Conservation (phyloP, 73 alveolate species). For the Diophrys sp. region DNA sequence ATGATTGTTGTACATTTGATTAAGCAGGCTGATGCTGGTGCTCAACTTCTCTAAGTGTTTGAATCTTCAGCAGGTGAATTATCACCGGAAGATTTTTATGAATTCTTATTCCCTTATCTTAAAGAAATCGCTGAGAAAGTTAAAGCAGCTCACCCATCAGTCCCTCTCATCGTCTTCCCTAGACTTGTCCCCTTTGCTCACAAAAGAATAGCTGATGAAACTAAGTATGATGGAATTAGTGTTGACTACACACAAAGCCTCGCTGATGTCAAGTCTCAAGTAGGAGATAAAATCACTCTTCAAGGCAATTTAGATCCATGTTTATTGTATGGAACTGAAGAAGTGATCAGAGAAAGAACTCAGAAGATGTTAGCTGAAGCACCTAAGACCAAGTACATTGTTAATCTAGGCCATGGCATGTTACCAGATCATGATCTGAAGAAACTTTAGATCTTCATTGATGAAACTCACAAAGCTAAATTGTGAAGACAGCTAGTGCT, state of each 20-base stretch:
- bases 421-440: slow-evolving; percentile 67
- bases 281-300: slow-evolving; percentile 30
- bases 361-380: slow-evolving; percentile 38
- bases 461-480: slow-evolving; percentile 9
- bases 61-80: slow-evolving; percentile 68
- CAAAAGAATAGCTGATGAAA: slow-evolving; percentile 11
- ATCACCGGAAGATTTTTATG: slow-evolving; percentile 24
- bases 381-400: slow-evolving; percentile 54
- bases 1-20: too few species aligned
- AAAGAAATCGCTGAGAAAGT: slow-evolving; percentile 46
- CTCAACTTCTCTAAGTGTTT: slow-evolving; percentile 59
- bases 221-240: slow-evolving; percentile 54
- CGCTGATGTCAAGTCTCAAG: slow-evolving; percentile 5
- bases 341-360: slow-evolving; percentile 44
- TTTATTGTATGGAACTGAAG: slow-evolving; percentile 51
- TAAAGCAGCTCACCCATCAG: slow-evolving; percentile 44
- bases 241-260: slow-evolving; percentile 51
- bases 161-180: slow-evolving; percentile 66
- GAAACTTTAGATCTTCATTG: slow-evolving; percentile 41
- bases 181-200: slow-evolving; percentile 40
- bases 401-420: slow-evolving; percentile 69
- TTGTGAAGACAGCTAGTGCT: too few species aligned
- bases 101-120: slow-evolving; percentile 42
- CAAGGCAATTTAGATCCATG: slow-evolving; percentile 79
- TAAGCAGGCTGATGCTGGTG: too few species aligned